phyloP scores from a whole-genome alignment of 164 flowering plant species.

The Paratinospora sagittata region DNA sequence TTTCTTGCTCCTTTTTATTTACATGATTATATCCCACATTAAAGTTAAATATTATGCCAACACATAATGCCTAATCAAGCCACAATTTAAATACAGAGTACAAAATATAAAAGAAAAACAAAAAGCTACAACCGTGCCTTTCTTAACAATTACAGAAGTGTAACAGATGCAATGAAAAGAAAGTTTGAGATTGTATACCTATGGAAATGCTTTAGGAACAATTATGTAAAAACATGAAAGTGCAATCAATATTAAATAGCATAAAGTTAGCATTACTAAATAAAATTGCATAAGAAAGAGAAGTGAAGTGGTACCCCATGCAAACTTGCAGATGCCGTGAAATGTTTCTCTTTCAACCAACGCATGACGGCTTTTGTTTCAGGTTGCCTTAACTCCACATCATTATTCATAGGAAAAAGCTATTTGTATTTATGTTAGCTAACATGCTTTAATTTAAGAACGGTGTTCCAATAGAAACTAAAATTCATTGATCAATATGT shows the following conservation, averaged over 20 bases:
- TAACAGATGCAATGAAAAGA: background rate
- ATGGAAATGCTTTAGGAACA: background rate
- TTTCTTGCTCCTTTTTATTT: background rate
- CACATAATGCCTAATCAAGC: background rate
- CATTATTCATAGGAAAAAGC: constrained; percentile 71
- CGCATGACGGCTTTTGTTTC: constrained; percentile 92
- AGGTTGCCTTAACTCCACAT: constrained; percentile 59
- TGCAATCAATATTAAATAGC: background rate
- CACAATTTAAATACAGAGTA: background rate
- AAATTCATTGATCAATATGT: constrained; percentile 1
- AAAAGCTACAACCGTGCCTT: too few relatives aligned
- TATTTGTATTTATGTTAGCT: constrained; percentile 29
- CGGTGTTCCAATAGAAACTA: constrained; percentile 3
- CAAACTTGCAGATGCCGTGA: constrained; percentile 89
- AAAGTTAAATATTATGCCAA: background rate
- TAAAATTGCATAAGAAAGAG: background rate
- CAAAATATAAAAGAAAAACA: background rate
- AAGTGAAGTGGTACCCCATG: constrained; percentile 74
- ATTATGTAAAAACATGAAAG: background rate
- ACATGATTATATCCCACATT: background rate
- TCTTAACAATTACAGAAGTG: background rate
- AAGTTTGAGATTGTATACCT: background rate
- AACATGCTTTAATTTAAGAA: background rate
- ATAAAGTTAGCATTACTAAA: background rate
- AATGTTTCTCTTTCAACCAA: constrained; percentile 64